A percentile compares a stretch with the other conserved stretches of the same genome.
Evolutionary conservation across 768 basidiomycete genomes (phyloP).

Genomic region (Tylopilus plumbeoviolaceoides): DNA sequence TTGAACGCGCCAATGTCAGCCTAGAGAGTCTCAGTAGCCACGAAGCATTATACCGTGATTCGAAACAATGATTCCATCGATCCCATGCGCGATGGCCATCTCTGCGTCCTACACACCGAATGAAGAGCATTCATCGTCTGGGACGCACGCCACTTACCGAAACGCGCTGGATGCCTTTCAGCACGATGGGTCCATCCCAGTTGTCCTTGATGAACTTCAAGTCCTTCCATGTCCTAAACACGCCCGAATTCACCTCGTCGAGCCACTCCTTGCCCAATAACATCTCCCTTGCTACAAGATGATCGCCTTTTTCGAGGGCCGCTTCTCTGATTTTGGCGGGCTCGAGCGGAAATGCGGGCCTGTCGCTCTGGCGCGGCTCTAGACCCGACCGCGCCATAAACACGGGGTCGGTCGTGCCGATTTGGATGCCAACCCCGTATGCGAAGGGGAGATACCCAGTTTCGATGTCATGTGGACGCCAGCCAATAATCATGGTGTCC

Average conservation of each 20-base stretch:
- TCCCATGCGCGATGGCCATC: slow-evolving; percentile 40
- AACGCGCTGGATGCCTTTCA: slow-evolving; percentile 74
- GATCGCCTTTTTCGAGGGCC: slow-evolving; percentile 44
- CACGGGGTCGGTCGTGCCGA: slow-evolving; percentile 70
- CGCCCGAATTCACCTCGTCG: slow-evolving; percentile 57
- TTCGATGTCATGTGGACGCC: slow-evolving; percentile 73
- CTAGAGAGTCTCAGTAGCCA: not conserved
- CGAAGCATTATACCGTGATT: slow-evolving; percentile 32
- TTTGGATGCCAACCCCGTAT: slow-evolving; percentile 62
- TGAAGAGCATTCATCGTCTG: not conserved
- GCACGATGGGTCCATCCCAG: slow-evolving; percentile 73
- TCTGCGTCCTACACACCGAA: slow-evolving; percentile 41
- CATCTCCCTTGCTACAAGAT: slow-evolving; percentile 32
- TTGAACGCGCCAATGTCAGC: not conserved
- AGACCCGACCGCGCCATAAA: slow-evolving; percentile 62
- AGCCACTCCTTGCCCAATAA: slow-evolving; percentile 61
- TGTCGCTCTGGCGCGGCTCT: slow-evolving; percentile 37
- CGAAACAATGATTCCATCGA: slow-evolving; percentile 45
- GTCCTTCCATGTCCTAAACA: slow-evolving; percentile 68
- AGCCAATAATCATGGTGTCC: slow-evolving; percentile 69
- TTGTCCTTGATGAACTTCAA: slow-evolving; percentile 61
- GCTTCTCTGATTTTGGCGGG: slow-evolving; percentile 40
- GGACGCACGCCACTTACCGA: slow-evolving; percentile 37
- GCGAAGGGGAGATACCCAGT: slow-evolving; percentile 61
- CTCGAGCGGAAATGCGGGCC: slow-evolving; percentile 57